Evolutionary conservation across 2,329 filamentous ascomycete genomes (phyloP).

Genomic region (Diaporthe australafricana): DNA sequence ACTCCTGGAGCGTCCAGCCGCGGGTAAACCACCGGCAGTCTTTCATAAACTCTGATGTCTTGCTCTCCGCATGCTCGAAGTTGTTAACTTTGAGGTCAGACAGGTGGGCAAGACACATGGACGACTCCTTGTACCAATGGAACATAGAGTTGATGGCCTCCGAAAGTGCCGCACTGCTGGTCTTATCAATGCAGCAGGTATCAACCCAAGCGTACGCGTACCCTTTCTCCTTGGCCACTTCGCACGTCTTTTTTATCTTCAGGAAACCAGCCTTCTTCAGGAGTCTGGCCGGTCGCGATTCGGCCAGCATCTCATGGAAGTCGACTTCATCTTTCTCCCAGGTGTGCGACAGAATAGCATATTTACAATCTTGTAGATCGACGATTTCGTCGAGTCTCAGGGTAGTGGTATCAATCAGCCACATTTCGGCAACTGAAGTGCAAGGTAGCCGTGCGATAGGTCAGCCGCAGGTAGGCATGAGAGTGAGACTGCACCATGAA

Average conservation of each 20-base stretch:
- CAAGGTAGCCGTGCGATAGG: background rate
- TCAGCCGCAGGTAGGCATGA: background rate
- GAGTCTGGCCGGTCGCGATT: conserved; percentile 3
- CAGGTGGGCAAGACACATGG: conserved; percentile 36
- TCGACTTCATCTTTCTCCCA: conserved; percentile 24
- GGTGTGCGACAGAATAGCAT: conserved; percentile 29
- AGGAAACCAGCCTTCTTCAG: conserved; percentile 4
- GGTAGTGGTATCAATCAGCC: conserved; percentile 19
- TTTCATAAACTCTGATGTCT: conserved; percentile 25
- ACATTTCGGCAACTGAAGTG: background rate
- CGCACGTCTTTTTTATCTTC: conserved; percentile 30
- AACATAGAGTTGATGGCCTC: conserved; percentile 40
- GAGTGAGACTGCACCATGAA: background rate
- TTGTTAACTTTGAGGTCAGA: conserved; percentile 31
- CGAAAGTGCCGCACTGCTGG: conserved; percentile 35
- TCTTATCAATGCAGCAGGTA: conserved; percentile 36
- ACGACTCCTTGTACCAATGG: conserved; percentile 35
- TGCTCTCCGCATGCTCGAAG: conserved; percentile 13
- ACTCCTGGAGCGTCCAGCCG: conserved; percentile 39
- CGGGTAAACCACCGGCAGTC: conserved; percentile 36
- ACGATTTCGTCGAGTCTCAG: conserved; percentile 19
- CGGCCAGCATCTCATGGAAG: conserved; percentile 26
- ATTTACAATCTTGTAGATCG: conserved; percentile 25
- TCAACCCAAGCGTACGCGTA: conserved; percentile 33
- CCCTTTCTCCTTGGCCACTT: conserved; percentile 18